Base-by-base conservation (phyloP, 257 asterid species). In the Solanum clarkiae region DNA sequence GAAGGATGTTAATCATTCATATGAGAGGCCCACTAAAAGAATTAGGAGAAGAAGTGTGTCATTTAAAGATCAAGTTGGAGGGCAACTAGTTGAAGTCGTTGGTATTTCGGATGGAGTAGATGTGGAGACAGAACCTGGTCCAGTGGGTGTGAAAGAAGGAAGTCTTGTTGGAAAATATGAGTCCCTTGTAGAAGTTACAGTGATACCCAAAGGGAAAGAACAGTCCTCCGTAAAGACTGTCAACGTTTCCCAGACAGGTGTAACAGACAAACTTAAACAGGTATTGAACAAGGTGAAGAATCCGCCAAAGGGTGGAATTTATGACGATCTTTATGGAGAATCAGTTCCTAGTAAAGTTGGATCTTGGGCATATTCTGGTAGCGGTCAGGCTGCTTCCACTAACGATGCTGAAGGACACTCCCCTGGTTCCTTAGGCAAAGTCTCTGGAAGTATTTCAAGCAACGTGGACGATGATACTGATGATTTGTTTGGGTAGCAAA, bases 141-240 rank as follows among this genome's bases (percentile, higher is more conserved):
- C 99, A 7, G 51, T 86, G 49, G 99, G 99, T 71, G 98, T 96
- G 68, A 95, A 92, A 92, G 99, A 95, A 94, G 99, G 99, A 88
- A 96, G 98, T 87, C 98, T 95, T 86, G 98, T 95, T 20, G 98
- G 99, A 84, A 96, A 95, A 88, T 96, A 96, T 69, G 99, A 96
- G 88, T 95, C 98, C 24, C 98, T 96, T 49, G 94, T 96, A 71
- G 97, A 96, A 89, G 85, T 83, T 75, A 96, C 97, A 1, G 93
- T 96, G 53, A 94, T 96, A 83, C 98, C 98, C 29, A 95, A 92
- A 89, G 97, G 99, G 85, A 94, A 90, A 88, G 98, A 89, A 87
- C 92, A 90, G 75, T 84, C 91, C 51, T 86, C 91, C 11, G 75
- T 53, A 69, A 93, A 91, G 83, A 97, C 90, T 90, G 87, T 85